Base-by-base conservation (phyloP, 2,329 filamentous ascomycete species). In the Torrubiellomyces zombiae region DNA sequence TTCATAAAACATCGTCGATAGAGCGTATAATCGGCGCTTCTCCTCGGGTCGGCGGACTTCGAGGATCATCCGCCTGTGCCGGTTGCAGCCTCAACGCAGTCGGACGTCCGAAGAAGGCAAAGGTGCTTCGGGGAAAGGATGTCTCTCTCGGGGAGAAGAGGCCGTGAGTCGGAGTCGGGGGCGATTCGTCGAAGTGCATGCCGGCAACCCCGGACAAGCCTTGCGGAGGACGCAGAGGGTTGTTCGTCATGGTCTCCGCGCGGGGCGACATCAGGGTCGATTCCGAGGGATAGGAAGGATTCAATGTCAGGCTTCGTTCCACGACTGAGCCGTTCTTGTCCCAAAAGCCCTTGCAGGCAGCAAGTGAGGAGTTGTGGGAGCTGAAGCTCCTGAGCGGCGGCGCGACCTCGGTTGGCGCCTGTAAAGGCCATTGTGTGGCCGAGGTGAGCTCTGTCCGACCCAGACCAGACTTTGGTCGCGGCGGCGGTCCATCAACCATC, bases 11-110 rank as follows among this genome's bases (percentile, higher is more conserved):
- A 40, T 83, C 77, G 44, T 80, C 75, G 39, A 86, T 86, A 30
- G 75, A 83, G 28, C 78, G 62, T 25, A 73, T 69, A 32, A 86
- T 83, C 3, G 78, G 75, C 29, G 69, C 71, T 44, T 77, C 75
- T 19, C 78, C 77, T 39, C 67, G 69, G 9, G 75, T 78, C 1
- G 76, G 74, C 10, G 78, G 78, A 44, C 77, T 83, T 37, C 79
- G 57, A 9, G 79, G 79, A 42, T 85, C 76, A 9, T 57, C 58
- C 8, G 57, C 50, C 32, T 64, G 59, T 3, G 53, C 38, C 8
- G 63, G 64, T 18, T 59, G 55, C n/a, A n/a, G n/a, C 21, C 55
- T 58, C 34, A 68, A 67, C 3, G 60, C 21, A 12, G 31, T 21
- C 14, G 30, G 27, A 8, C 59, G 54, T 21, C 56, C 60, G 34